Base-by-base conservation (phyloP, 768 basidiomycete species). In the Suillus fuscotomentosus region DNA sequence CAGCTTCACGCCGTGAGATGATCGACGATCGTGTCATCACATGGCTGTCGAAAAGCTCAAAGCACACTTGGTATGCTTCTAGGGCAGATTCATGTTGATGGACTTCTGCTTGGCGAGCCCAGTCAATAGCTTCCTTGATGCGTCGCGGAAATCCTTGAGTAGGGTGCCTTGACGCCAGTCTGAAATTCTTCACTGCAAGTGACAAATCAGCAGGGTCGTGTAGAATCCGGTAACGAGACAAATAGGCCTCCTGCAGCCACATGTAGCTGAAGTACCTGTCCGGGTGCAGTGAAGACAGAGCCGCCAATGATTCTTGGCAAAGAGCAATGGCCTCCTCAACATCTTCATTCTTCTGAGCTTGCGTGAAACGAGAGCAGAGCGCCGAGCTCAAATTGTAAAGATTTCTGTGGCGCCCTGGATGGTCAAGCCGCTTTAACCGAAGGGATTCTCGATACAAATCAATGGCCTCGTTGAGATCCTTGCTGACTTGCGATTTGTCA, bases 21-120 rank as follows among this genome's bases (percentile, higher is more conserved):
- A 24, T 11, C 7, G 65, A 51, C 1, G 45, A 22, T 22, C 61
- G n/a, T 1, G 65, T 47, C 3, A 13, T 1, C 1, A 63, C 1
- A 8, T 65, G 61, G 3, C n/a, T 2, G 14, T 65, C 65, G 0
- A 65, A 8, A 17, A 65, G 20, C 3, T 55, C 34, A 7, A 65
- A 39, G 1, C 27, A 39, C 7, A 2, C 8, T 15, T 2, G 2
- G 34, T 65, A 62, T 1, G 65, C 65, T 3, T 62, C 38, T 0
- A 62, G n/a, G 0, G 34, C 54, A 5, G 65, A 62, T 22, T 15
- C 14, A 45, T 65, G 61, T 31, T 7, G 31, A 31, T 31, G 1
- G 31, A n/a, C 27, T 36, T 5, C 14, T 5, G 14, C 13, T 41
- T 31, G 31, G 5, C 14, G 1, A 41, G 39, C 14, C 39, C 39